Conservation (phyloP, 2,329 filamentous ascomycete genomes). For the Clarireedia monteithiana region DNA sequence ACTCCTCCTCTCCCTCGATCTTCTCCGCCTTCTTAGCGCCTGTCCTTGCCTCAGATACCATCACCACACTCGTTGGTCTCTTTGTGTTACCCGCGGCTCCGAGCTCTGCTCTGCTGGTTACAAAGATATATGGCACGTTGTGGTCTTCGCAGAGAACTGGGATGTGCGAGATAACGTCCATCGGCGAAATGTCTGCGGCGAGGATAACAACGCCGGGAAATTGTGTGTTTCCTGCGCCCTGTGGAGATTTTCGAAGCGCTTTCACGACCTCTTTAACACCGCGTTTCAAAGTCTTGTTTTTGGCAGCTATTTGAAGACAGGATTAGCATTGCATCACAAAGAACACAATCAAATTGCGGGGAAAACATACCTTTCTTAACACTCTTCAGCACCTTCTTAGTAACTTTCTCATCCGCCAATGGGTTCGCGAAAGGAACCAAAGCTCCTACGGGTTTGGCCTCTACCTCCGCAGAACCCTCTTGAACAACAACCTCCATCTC, state of each 20-base stretch:
- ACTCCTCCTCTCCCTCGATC: slow-evolving; percentile 47
- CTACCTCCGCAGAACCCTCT: slow-evolving; percentile 33
- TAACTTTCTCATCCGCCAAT: slow-evolving; percentile 68
- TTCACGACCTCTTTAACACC: slow-evolving; percentile 99
- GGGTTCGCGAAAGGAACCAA: slow-evolving; percentile 80
- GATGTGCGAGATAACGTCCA: slow-evolving; percentile 98
- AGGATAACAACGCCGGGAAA: slow-evolving; percentile 76
- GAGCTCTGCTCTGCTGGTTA: slow-evolving; percentile 85
- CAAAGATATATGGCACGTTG: slow-evolving; percentile 93
- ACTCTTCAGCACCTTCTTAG: slow-evolving; percentile 58
- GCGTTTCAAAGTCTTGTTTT: slow-evolving; percentile 91
- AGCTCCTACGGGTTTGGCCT: slow-evolving; percentile 43
- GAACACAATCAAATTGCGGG: slow-evolving; percentile 6
- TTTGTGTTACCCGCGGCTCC: slow-evolving; percentile 92
- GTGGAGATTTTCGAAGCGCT: slow-evolving; percentile 84
- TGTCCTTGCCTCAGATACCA: slow-evolving; percentile 59
- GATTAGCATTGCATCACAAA: neutral
- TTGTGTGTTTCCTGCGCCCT: slow-evolving; percentile 56
- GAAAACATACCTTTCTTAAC: slow-evolving; percentile 46
- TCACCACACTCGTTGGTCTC: slow-evolving; percentile 91
- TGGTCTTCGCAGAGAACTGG: slow-evolving; percentile 98
- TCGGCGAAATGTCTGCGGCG: slow-evolving; percentile 93
- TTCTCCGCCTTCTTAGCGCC: slow-evolving; percentile 33
- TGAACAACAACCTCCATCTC: slow-evolving; percentile 36
- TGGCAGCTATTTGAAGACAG: slow-evolving; percentile 58